Conservation (phyloP, 495 filamentous ascomycete genomes). For the Aspergillus biplanus region DNA sequence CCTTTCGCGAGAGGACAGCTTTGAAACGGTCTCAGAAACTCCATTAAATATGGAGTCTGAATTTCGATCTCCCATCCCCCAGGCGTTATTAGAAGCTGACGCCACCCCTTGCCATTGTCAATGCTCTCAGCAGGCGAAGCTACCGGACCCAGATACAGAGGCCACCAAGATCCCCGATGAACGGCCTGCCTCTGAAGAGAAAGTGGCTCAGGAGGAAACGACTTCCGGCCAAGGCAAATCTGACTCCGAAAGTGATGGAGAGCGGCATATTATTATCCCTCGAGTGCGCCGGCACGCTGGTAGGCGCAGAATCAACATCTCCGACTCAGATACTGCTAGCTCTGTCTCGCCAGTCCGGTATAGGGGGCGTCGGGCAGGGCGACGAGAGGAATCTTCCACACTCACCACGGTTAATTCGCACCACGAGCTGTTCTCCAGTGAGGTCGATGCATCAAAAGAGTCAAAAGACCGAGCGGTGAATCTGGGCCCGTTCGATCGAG, state of each 20-base stretch:
- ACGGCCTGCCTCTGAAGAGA: too few species aligned
- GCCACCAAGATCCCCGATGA: too few species aligned
- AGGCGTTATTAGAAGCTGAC: background rate
- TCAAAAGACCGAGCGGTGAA: conserved; percentile 2
- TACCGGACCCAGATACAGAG: too few species aligned
- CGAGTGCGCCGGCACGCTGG: too few species aligned
- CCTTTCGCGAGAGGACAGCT: conserved; percentile 10
- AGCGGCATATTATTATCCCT: too few species aligned
- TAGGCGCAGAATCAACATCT: too few species aligned
- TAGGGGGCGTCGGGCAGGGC: background rate
- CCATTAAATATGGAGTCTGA: background rate
- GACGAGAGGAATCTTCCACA: too few species aligned
- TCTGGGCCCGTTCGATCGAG: background rate
- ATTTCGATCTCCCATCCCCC: background rate
- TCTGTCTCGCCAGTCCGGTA: background rate
- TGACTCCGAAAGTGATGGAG: too few species aligned
- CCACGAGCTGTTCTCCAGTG: conserved; percentile 3
- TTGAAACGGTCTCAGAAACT: conserved; percentile 9
- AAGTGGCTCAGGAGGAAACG: too few species aligned
- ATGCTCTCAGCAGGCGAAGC: background rate
- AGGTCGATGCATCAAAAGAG: background rate
- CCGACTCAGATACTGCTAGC: too few species aligned
- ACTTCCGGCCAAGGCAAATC: too few species aligned
- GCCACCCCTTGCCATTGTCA: background rate
- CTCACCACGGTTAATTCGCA: conserved; percentile 4